Conservation (phyloP, 2,329 filamentous ascomycete genomes). For the Acarospora socialis region DNA sequence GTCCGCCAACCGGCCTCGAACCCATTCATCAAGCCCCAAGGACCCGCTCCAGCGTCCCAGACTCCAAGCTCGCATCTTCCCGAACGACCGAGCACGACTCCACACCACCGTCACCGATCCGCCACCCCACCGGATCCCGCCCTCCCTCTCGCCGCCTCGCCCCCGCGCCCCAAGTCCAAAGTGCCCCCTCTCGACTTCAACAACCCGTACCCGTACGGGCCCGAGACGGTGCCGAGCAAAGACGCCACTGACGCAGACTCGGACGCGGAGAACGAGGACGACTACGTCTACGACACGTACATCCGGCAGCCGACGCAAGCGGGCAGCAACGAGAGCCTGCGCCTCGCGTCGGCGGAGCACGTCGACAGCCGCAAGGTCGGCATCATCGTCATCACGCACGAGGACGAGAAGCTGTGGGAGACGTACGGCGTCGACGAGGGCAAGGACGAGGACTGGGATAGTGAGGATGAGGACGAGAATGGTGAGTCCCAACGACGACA, state of each 20-base stretch:
- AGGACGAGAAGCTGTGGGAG: slow-evolving; percentile 43
- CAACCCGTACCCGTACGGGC: slow-evolving; percentile 19
- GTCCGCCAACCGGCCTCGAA: too few species aligned
- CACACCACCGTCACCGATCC: too few species aligned
- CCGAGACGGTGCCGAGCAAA: slow-evolving; percentile 8
- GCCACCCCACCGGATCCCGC: too few species aligned
- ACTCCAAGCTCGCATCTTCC: too few species aligned
- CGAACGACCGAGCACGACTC: slow-evolving; percentile 3
- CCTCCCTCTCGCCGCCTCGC: background rate
- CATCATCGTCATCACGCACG: slow-evolving; percentile 35
- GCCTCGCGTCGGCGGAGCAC: slow-evolving; percentile 24
- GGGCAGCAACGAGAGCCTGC: slow-evolving; percentile 18
- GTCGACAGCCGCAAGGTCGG: slow-evolving; percentile 23
- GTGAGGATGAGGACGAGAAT: slow-evolving; percentile 50
- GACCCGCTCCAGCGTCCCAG: too few species aligned
- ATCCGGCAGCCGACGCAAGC: slow-evolving; percentile 32
- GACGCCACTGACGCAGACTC: slow-evolving; percentile 22
- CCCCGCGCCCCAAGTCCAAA: background rate
- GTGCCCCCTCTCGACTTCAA: slow-evolving; percentile 16
- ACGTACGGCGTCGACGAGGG: slow-evolving; percentile 39
- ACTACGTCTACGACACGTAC: slow-evolving; percentile 50
- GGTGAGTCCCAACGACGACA: slow-evolving; percentile 26
- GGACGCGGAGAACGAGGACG: slow-evolving; percentile 32
- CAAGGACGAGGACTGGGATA: slow-evolving; percentile 39
- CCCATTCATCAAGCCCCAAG: too few species aligned